These are phyloP conservation scores for Leccinum longicurvipes DNA, from an alignment of 768 basidiomycete genomes.

Conservation along the genomic window DNA sequence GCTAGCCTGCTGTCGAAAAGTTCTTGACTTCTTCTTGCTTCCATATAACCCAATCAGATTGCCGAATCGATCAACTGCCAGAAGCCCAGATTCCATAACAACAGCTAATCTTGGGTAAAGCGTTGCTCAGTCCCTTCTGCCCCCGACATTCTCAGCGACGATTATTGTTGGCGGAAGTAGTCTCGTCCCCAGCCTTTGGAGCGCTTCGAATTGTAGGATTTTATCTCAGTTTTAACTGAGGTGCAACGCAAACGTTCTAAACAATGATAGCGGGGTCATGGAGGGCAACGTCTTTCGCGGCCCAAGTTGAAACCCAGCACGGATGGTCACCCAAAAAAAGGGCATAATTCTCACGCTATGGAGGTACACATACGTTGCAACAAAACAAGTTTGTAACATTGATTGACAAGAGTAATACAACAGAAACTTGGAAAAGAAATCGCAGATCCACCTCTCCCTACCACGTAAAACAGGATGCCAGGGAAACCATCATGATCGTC, in stretches of 20 bases:
- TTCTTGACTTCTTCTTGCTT: neutral
- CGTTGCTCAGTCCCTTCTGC: neutral
- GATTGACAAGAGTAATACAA: too few species aligned
- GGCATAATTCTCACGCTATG: too few species aligned
- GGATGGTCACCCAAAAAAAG: too few species aligned
- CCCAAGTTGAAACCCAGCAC: neutral
- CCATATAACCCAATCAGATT: neutral
- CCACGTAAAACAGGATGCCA: conserved; percentile 3
- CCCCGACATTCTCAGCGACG: neutral
- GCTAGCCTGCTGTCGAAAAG: neutral
- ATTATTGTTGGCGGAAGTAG: too few species aligned
- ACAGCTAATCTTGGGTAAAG: neutral
- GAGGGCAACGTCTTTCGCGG: too few species aligned
- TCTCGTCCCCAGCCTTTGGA: neutral
- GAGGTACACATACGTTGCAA: too few species aligned
- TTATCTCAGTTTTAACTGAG: too few species aligned
- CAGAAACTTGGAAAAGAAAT: conserved; percentile 15
- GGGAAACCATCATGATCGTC: conserved; percentile 6
- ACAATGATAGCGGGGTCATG: too few species aligned
- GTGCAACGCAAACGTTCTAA: too few species aligned
- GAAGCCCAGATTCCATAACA: neutral
- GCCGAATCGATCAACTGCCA: neutral
- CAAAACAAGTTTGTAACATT: too few species aligned
- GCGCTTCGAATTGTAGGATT: neutral
- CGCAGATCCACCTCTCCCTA: neutral